A percentile compares a stretch with the other conserved stretches of the same genome.
These are phyloP conservation scores for Carnegiea gigantea DNA, from an alignment of 179 eudicot species.

Conservation along the genomic window DNA sequence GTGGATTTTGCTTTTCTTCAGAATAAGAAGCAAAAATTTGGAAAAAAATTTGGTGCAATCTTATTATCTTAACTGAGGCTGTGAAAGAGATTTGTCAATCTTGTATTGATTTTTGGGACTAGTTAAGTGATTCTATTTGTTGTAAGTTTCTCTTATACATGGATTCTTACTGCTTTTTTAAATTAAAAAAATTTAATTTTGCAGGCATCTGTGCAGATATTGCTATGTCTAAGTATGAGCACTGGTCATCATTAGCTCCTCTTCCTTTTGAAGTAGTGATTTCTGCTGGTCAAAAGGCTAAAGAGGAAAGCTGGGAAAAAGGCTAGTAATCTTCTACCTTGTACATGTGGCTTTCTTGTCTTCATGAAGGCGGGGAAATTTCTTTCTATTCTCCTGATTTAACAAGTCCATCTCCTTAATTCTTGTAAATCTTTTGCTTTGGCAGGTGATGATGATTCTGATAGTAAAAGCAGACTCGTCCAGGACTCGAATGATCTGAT, in stretches of 20 bases:
- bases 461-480: slow-evolving; percentile 57
- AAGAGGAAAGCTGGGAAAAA: slow-evolving; percentile 85
- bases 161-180: slow-evolving; percentile 2
- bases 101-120: not conserved
- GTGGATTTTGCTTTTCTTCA: not conserved
- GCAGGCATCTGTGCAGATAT: slow-evolving; percentile 89
- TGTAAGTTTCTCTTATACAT: not conserved
- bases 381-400: not conserved
- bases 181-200: not conserved
- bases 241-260: slow-evolving; percentile 97
- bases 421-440: not conserved
- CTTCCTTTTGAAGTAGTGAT: slow-evolving; percentile 90
- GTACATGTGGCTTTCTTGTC: slow-evolving; percentile 5
- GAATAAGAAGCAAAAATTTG: not conserved
- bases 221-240: slow-evolving; percentile 74
- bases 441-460: slow-evolving; percentile 59
- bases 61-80: not conserved
- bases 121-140: not conserved
- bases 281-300: slow-evolving; percentile 95
- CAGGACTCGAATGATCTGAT: slow-evolving; percentile 76
- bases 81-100: not conserved
- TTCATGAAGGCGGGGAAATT: not conserved
- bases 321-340: slow-evolving; percentile 37
- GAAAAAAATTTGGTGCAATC: not conserved
- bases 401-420: not conserved